Percentiles rank a stretch among this genome's conserved stretches.
Evolutionary conservation across 2,329 filamentous ascomycete genomes (phyloP).

Genomic region (Trichophyton rubrum): DNA sequence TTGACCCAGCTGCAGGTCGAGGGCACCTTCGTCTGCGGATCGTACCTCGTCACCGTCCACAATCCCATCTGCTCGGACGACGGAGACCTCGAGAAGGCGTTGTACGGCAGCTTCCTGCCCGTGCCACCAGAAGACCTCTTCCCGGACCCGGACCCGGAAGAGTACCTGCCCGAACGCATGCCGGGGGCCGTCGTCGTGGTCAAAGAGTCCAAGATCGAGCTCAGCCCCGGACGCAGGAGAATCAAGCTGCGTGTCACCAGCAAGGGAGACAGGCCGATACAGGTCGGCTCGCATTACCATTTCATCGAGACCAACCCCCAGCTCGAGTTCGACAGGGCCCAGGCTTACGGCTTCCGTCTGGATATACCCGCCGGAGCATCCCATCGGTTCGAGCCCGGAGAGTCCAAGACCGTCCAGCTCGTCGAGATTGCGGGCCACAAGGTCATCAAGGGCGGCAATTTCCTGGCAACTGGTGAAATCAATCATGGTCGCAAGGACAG

Average conservation of each 20-base stretch:
- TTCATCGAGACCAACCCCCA: conserved; percentile 91
- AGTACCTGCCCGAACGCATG: conserved; percentile 54
- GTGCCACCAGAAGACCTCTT: conserved; percentile 59
- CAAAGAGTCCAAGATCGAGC: conserved; percentile 50
- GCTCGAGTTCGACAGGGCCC: conserved; percentile 72
- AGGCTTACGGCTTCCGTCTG: conserved; percentile 71
- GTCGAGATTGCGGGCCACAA: conserved; percentile 76
- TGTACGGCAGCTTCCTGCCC: conserved; percentile 86
- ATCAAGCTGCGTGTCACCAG: conserved; percentile 68
- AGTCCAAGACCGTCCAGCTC: conserved; percentile 76
- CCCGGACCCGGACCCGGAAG: conserved; percentile 49
- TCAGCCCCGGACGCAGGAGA: conserved; percentile 64
- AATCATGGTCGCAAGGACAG: conserved; percentile 50
- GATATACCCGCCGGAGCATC: conserved; percentile 88
- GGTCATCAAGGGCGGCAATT: conserved; percentile 74
- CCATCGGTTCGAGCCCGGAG: conserved; percentile 85
- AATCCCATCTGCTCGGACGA: conserved; percentile 77
- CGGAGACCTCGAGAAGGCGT: conserved; percentile 69
- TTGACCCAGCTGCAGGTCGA: conserved; percentile 83
- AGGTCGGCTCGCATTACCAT: conserved; percentile 91
- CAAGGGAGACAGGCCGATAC: conserved; percentile 77
- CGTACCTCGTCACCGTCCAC: conserved; percentile 89
- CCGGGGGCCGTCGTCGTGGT: conserved; percentile 69
- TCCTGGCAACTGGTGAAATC: conserved; percentile 59
- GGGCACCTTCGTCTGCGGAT: conserved; percentile 80